Conservation (phyloP, 2,329 filamentous ascomycete species). For the Didymella pinodella region DNA sequence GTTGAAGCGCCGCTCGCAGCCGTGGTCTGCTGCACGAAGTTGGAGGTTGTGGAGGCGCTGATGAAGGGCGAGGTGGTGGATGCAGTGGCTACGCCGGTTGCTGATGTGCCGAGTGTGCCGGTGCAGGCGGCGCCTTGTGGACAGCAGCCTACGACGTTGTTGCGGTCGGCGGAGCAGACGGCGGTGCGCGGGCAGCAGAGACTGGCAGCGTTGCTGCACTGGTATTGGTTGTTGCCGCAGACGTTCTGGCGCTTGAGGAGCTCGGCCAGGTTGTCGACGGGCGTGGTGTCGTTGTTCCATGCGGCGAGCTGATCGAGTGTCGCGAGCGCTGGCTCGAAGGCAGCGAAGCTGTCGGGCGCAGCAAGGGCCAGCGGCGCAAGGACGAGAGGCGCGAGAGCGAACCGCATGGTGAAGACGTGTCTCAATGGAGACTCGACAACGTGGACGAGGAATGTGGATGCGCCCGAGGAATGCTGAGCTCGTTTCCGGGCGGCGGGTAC, state of each 20-base stretch:
- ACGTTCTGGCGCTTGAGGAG: constrained; percentile 50
- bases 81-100: constrained; percentile 14
- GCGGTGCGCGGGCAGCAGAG: constrained; percentile 64
- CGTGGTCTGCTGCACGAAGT: constrained; percentile 36
- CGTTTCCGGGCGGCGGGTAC: constrained; percentile 1
- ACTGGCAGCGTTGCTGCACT: constrained; percentile 61
- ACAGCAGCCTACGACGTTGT: constrained; percentile 68
- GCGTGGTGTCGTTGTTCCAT: constrained; percentile 36
- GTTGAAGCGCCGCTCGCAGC: constrained; percentile 41
- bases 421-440: constrained; percentile 2
- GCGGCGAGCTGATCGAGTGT: constrained; percentile 27
- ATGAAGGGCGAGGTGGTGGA: constrained; percentile 32
- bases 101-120: constrained; percentile 56
- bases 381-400: constrained; percentile 35
- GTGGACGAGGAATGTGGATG: constrained; percentile 31
- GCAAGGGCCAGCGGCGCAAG: constrained; percentile 41
- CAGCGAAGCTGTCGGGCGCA: constrained; percentile 37
- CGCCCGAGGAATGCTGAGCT: constrained; percentile 23
- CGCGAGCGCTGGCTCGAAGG: constrained; percentile 43
- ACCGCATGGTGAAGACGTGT: constrained; percentile 39
- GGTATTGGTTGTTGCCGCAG: constrained; percentile 62
- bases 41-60: constrained; percentile 29
- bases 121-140: constrained; percentile 65
- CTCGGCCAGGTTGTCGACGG: constrained; percentile 32
- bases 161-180: constrained; percentile 64